Conservation (phyloP, 345 rosid genomes). For the Gossypium herbaceum region DNA sequence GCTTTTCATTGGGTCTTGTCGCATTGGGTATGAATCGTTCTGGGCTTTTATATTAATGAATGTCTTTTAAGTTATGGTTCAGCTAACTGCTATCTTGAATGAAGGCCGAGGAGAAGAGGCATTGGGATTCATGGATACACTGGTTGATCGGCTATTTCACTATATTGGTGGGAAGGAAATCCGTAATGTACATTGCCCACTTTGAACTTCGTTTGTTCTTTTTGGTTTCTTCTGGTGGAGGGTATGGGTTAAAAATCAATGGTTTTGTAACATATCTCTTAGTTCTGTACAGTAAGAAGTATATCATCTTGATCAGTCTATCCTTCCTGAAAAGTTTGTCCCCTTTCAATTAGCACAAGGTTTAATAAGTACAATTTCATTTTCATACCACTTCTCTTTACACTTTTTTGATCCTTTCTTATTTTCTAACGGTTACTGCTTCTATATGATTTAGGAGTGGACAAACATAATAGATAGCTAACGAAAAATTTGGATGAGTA, state of each 20-base stretch:
- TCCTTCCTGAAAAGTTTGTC: neutral
- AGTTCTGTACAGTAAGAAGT: conserved; percentile 17
- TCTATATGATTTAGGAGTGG: neutral
- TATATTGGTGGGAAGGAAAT: conserved; percentile 90
- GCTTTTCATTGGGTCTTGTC: conserved; percentile 92
- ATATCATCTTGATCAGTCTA: conserved; percentile 4
- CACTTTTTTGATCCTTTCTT: neutral
- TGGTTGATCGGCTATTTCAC: conserved; percentile 74
- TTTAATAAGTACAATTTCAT: neutral
- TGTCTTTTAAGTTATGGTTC: neutral
- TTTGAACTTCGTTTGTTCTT: conserved; percentile 25
- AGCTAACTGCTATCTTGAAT: conserved; percentile 25
- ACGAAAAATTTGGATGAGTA: neutral
- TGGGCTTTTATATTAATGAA: conserved; percentile 11
- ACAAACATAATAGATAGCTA: neutral
- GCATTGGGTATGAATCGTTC: conserved; percentile 66
- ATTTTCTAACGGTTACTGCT: neutral
- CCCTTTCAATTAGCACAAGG: neutral
- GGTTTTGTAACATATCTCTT: neutral
- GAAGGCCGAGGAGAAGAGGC: conserved; percentile 88
- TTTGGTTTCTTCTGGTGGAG: conserved; percentile 8
- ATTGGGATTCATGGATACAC: conserved; percentile 64
- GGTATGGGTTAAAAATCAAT: conserved; percentile 7
- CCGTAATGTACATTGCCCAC: conserved; percentile 39
- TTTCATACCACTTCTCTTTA: neutral